Percentiles rank a stretch among this genome's conserved stretches.
These are phyloP conservation scores for Glaciozyma martinii DNA, from an alignment of 768 basidiomycete species.

Conservation along the genomic window DNA sequence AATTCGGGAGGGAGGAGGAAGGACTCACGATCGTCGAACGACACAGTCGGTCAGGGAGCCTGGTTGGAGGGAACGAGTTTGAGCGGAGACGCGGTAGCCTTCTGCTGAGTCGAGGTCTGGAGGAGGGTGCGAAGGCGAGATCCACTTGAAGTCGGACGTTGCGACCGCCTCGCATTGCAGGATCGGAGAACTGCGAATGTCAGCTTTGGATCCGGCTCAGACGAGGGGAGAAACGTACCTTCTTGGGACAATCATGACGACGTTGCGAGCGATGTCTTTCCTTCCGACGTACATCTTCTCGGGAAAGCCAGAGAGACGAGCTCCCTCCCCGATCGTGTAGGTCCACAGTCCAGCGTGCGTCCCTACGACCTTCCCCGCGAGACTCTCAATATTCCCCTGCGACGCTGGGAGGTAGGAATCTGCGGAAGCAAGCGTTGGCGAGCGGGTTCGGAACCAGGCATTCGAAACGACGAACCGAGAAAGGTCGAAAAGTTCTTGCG, in stretches of 20 bases:
- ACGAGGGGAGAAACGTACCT: slow-evolving; percentile 44
- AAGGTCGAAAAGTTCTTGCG: slow-evolving; percentile 63
- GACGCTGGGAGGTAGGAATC: slow-evolving; percentile 66
- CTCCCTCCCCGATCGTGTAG: slow-evolving; percentile 76
- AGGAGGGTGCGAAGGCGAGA: slow-evolving; percentile 56
- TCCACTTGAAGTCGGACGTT: slow-evolving; percentile 60
- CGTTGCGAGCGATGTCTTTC: slow-evolving; percentile 58
- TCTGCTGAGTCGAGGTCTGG: slow-evolving; percentile 40
- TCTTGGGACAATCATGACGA: slow-evolving; percentile 67
- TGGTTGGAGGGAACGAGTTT: slow-evolving; percentile 63
- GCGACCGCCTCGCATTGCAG: slow-evolving; percentile 43
- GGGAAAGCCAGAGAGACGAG: slow-evolving; percentile 55
- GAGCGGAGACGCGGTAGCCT: slow-evolving; percentile 50
- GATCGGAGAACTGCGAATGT: slow-evolving; percentile 38
- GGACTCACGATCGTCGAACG: slow-evolving; percentile 45
- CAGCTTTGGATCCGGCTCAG: neutral
- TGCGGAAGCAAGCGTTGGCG: slow-evolving; percentile 36
- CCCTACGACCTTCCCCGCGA: slow-evolving; percentile 52
- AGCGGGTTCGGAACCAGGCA: neutral
- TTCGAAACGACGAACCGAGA: slow-evolving; percentile 46
- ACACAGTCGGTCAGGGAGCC: slow-evolving; percentile 46
- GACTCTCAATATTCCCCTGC: slow-evolving; percentile 60
- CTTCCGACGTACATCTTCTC: slow-evolving; percentile 60
- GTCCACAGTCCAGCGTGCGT: slow-evolving; percentile 69
- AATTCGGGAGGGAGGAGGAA: slow-evolving; percentile 17